phyloP scores from a whole-genome alignment of 345 rosid genomes.

The Diplotaxis tenuifolia region DNA sequence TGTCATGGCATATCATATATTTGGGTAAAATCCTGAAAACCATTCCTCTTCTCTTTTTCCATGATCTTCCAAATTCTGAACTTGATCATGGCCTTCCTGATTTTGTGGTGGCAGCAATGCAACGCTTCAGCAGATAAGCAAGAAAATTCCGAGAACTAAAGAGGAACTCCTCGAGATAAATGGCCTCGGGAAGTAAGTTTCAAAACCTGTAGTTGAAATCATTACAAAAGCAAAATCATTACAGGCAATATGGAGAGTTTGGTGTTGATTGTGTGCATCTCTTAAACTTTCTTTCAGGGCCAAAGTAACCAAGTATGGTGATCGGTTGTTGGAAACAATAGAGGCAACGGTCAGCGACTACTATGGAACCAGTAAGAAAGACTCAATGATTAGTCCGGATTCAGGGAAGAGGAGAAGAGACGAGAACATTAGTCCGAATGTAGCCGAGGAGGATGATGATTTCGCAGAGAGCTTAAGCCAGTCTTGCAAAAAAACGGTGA shows the following conservation, averaged over 20 bases:
- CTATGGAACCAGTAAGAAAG: conserved; percentile 48
- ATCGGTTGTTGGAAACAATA: conserved; percentile 75
- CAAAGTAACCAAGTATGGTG: conserved; percentile 77
- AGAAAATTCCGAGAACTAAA: conserved; percentile 73
- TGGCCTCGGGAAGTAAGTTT: conserved; percentile 94
- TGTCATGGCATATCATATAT: conserved; percentile 94
- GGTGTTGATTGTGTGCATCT: conserved; percentile 10
- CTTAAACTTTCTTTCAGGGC: conserved; percentile 46
- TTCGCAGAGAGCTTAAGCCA: conserved; percentile 64
- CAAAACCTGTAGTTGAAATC: background rate
- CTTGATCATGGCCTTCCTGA: conserved; percentile 6
- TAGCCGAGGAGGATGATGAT: conserved; percentile 47
- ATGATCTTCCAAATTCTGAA: conserved; percentile 8
- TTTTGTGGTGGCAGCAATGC: conserved; percentile 56
- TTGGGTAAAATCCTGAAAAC: conserved; percentile 51
- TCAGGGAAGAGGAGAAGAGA: conserved; percentile 78
- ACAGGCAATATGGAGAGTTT: too few species aligned
- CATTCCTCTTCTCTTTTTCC: conserved; percentile 1
- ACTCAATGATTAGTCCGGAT: conserved; percentile 53
- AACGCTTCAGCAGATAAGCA: conserved; percentile 71
- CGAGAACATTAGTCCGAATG: conserved; percentile 36
- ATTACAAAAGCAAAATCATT: background rate
- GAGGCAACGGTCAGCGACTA: conserved; percentile 63
- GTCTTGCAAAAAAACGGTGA: conserved; percentile 59
- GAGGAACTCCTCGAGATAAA: conserved; percentile 88